These are phyloP conservation scores for Canavalia ensiformis DNA, from an alignment of 306 rosid species.

Conservation along the genomic window DNA sequence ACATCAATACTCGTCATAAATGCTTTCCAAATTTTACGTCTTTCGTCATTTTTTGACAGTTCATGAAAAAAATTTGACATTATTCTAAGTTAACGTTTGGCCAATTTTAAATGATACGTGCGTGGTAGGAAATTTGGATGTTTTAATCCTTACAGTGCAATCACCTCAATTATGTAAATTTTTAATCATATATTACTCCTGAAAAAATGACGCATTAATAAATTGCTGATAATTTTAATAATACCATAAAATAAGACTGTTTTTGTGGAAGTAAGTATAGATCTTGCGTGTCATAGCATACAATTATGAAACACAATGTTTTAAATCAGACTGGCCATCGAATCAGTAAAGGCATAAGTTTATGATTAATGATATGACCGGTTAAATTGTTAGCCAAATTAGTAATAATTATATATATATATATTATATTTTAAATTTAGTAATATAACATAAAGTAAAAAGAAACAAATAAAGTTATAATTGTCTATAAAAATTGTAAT, in stretches of 20 bases:
- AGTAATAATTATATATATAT: too few relatives aligned
- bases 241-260: neutral
- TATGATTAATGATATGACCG: neutral
- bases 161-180: neutral
- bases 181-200: neutral
- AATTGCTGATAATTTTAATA: neutral
- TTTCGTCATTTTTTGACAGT: neutral
- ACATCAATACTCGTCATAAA: neutral
- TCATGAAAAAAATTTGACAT: constrained; percentile 19
- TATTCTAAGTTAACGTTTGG: neutral
- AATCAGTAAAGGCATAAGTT: neutral
- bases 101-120: too few relatives aligned
- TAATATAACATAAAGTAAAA: too few relatives aligned
- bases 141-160: neutral
- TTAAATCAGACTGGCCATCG: too few relatives aligned
- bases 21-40: constrained; percentile 13
- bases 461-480: too few relatives aligned
- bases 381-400: too few relatives aligned
- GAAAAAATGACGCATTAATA: neutral
- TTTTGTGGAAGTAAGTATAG: too few relatives aligned
- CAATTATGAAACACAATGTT: too few relatives aligned
- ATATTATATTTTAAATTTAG: too few relatives aligned
- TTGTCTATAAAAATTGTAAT: too few relatives aligned
- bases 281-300: too few relatives aligned
- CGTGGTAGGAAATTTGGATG: neutral